These are phyloP conservation scores for Moricandia arvensis DNA, from an alignment of 345 rosid genomes.

Conservation along the genomic window DNA sequence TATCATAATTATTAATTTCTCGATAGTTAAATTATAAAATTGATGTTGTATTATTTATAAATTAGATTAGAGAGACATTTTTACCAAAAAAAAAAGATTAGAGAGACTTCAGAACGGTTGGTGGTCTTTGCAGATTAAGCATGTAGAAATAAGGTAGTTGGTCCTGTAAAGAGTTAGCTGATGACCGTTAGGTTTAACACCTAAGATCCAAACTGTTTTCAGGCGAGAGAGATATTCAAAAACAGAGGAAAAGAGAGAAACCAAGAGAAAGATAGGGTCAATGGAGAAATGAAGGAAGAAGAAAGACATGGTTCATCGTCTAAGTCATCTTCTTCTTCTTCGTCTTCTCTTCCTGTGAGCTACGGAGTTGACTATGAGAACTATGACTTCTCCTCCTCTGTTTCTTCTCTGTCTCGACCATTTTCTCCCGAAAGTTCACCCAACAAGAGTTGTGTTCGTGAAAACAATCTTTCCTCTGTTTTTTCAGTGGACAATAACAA, in stretches of 20 bases:
- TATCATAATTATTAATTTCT: too few relatives aligned
- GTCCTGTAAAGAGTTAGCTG: conserved; percentile 4
- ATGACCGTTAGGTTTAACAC: conserved; percentile 36
- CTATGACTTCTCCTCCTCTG: conserved; percentile 30
- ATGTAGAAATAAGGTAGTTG: background rate
- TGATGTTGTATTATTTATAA: too few relatives aligned
- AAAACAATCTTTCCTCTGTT: conserved; percentile 1
- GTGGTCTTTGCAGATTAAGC: background rate
- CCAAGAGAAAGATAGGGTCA: background rate
- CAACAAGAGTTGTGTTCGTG: conserved; percentile 18
- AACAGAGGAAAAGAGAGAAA: background rate
- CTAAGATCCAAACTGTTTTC: conserved; percentile 18
- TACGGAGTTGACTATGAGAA: conserved; percentile 31
- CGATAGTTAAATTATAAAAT: too few relatives aligned
- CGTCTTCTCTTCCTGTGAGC: conserved; percentile 32
- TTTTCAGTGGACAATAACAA: conserved; percentile 24
- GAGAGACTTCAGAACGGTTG: background rate
- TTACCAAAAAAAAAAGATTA: too few relatives aligned
- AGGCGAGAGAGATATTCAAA: background rate
- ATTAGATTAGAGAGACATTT: too few relatives aligned
- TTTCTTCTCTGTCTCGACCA: conserved; percentile 26
- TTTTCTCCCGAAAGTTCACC: conserved; percentile 22
- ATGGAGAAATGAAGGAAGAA: conserved; percentile 23
- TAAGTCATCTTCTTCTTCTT: conserved; percentile 13
- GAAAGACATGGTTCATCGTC: conserved; percentile 11